phyloP scores from a whole-genome alignment of 139 green algal species.

The Nannochloris sp. region DNA sequence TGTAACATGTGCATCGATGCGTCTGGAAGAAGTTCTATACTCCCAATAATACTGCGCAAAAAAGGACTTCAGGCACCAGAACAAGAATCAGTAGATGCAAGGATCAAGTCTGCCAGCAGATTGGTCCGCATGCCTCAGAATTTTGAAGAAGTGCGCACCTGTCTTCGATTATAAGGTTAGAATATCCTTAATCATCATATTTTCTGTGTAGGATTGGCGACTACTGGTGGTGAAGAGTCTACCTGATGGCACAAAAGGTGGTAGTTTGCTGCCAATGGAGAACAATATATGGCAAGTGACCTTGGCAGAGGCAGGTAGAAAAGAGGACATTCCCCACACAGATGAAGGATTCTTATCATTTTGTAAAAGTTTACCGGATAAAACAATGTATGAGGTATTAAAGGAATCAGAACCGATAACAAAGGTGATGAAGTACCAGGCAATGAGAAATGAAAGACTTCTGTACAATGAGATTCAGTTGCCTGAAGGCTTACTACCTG shows the following conservation, averaged over 20 bases:
- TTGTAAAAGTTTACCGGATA: constrained; percentile 6
- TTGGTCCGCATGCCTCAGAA: constrained; percentile 5
- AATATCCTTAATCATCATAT: too few relatives aligned
- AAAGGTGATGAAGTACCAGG: neutral
- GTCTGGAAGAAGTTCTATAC: neutral
- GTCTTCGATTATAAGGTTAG: neutral
- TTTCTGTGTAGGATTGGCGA: neutral
- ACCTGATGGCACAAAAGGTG: constrained; percentile 3
- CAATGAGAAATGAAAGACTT: constrained; percentile 5
- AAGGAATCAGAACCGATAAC: neutral
- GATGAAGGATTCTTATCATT: constrained; percentile 6
- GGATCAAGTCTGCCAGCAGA: neutral
- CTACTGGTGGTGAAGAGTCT: neutral
- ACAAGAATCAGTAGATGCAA: constrained; percentile 2
- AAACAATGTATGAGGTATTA: constrained; percentile 2
- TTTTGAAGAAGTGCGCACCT: neutral
- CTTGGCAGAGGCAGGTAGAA: constrained; percentile 6
- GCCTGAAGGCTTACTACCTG: constrained; percentile 1
- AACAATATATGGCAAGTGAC: constrained; percentile 7
- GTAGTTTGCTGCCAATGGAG: constrained; percentile 6
- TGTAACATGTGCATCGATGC: constrained; percentile 2
- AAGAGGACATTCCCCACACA: neutral
- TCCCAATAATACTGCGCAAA: neutral
- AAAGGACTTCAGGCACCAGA: neutral
- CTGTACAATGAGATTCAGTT: neutral